phyloP scores from a whole-genome alignment of 1,284 basidiomycete genomes.

The Ustilago bromivora region DNA sequence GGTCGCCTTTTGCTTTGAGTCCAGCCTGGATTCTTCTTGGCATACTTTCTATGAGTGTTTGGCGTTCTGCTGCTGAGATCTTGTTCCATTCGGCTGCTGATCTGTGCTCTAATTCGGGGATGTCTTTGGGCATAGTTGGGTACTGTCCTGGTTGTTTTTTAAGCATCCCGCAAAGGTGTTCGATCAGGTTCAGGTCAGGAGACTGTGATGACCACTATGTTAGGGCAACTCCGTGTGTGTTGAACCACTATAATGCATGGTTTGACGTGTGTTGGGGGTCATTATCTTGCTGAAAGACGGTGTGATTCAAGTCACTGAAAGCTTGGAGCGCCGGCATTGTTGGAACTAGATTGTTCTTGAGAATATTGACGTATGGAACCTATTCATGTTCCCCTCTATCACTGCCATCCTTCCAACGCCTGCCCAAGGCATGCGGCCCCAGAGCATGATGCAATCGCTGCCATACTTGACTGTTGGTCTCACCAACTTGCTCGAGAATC shows the following conservation, averaged over 20 bases:
- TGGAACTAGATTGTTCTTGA: constrained; percentile 62
- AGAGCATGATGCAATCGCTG: constrained; percentile 25
- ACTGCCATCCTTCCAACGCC: constrained; percentile 12
- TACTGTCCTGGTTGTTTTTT: constrained; percentile 13
- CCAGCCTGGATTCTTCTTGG: constrained; percentile 20
- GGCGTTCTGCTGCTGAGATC: not conserved
- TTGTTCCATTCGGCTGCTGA: constrained; percentile 9
- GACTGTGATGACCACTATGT: constrained; percentile 69
- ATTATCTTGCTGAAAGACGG: constrained; percentile 70
- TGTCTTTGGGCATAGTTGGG: not conserved
- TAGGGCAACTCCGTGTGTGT: constrained; percentile 57
- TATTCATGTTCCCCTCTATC: constrained; percentile 67
- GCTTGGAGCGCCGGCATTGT: constrained; percentile 43
- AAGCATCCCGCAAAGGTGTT: constrained; percentile 68
- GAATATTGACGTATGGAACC: constrained; percentile 66
- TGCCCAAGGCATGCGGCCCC: constrained; percentile 26
- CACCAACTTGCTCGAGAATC: constrained; percentile 1
- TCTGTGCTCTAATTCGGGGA: not conserved
- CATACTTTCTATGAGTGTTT: constrained; percentile 24
- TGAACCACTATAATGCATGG: constrained; percentile 48
- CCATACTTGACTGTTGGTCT: constrained; percentile 22
- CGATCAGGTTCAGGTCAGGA: constrained; percentile 70
- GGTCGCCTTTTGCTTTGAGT: constrained; percentile 23
- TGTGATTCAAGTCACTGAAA: constrained; percentile 20
- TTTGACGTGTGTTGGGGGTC: constrained; percentile 67